Base-by-base conservation (phyloP, 2,329 filamentous ascomycete species). In the Apiospora kogelbergensis region DNA sequence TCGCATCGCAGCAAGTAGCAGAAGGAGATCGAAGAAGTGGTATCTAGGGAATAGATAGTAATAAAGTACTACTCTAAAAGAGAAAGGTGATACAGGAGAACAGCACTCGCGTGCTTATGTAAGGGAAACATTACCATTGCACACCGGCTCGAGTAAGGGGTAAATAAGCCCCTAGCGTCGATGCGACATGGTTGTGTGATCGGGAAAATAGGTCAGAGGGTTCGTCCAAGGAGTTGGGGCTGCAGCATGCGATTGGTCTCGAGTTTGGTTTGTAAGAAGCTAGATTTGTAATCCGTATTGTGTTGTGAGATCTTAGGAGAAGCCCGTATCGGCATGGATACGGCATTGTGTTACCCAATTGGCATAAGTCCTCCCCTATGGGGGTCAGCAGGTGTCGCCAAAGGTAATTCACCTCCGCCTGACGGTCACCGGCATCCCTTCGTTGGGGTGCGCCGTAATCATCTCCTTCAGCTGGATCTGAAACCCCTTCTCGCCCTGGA, bases 401-500 rank as follows among this genome's bases (percentile, higher is more conserved):
- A 1, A 37, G 11, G 7, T 1, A 11, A n/a, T n/a, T 60, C 30
- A 37, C 6, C 9, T 22, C 20, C 53, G 53, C 30, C 53, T n/a
- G 22, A 60, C 20, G 30, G 17, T 33, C 53, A 60, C 30, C 17
- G 53, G 53, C 53, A 60, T 60, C 10, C 53, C 53, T 17, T 60
- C 53, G 17, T n/a, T 37, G 53, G 53, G 53, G 22, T 60, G 53
- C 0, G 53, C 53, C 3, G 63, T 65, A 13, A 65, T 42, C 63
- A 65, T 65, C 5, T 45, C 63, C 33, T 70, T 37, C 30, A 68
- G 44, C 10, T 67, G 24, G 15, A 71, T 71, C 71, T 77, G 77
- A 26, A 77, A 80, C 9, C 70, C 78, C 69, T 73, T 75, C 63
- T 76, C 76, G 69, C 73, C 81, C 74, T 76, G 80, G 74, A 73